Evolutionary conservation across 352 stramenopile species (phyloP), one percentile per base, ranked within the genome.

Genomic region (Phytopythium montanum): DNA sequence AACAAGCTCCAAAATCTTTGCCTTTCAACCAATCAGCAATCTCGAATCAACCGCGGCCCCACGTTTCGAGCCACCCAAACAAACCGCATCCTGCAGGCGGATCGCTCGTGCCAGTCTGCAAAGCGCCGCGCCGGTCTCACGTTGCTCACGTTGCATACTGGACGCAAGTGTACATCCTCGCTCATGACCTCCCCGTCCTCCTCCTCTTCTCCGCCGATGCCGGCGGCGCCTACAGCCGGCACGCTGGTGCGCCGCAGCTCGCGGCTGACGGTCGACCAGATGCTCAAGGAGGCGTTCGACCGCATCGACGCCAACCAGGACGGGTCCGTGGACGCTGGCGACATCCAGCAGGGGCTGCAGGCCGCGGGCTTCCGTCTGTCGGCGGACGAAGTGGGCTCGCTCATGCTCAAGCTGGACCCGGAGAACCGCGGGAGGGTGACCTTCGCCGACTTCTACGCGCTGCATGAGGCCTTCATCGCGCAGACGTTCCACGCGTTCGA

Each of bases 401-500:
- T 94, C 54, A 92, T 94, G 81, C 59, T 73, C 31, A 72, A 73
- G 16, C 64, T 94, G n/a, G 84, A 94, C 53, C 79, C 74, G 21
- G 61, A 73, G 57, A 90, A 94, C 69, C 75, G 73, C 51, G 84
- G 84, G n/a, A 69, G 74, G 25, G 64, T 94, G 26, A 81, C 71
- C 12, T 94, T 88, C 58, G 75, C 82, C 1, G 84, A 92, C 64
- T 94, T 94, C 58, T 66, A 88, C 46, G 69, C 75, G 21, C 56
- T 94, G 60, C 84, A 94, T 64, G 84, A 94, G 50, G 79, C 65
- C 41, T 85, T 94, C 60, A 92, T 94, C 65, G 4, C 54, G 34
- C 64, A 91, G 67, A 94, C 83, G 13, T 94, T 94, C 60, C 67
- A 69, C 7, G 76, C 72, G 1, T 89, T 94, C 54, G 84, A 94